phyloP scores from a whole-genome alignment of 371 early-diverging fungal genomes.

The Apophysomyces ossiformis region DNA sequence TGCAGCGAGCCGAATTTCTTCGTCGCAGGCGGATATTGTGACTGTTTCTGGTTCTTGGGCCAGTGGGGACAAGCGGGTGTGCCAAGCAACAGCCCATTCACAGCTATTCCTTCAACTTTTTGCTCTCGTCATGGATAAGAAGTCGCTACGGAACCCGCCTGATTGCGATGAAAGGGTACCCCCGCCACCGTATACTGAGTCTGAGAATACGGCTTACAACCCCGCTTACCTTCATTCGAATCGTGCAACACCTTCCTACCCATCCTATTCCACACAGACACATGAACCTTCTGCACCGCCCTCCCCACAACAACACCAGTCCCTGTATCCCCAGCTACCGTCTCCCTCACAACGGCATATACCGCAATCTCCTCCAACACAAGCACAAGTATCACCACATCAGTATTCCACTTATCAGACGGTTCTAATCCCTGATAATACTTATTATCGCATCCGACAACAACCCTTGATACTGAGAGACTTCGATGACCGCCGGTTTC shows the following conservation, averaged over 20 bases:
- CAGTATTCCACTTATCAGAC: conserved; percentile 18
- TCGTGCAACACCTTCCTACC: not conserved
- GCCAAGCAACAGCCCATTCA: not conserved
- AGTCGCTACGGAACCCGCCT: not conserved
- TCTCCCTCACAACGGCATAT: not conserved
- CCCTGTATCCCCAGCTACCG: conserved; percentile 7
- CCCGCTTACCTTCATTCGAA: conserved; percentile 16
- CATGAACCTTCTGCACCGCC: conserved; percentile 13
- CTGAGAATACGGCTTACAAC: conserved; percentile 22
- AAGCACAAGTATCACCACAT: not conserved
- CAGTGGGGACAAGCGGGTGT: not conserved
- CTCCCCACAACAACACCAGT: conserved; percentile 10
- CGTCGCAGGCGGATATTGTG: too few relatives aligned
- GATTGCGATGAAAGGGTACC: conserved; percentile 10
- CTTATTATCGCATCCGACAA: conserved; percentile 16
- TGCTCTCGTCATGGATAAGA: not conserved
- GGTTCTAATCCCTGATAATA: conserved; percentile 13
- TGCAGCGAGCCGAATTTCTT: too few relatives aligned
- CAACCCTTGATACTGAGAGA: not conserved
- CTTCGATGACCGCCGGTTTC: conserved; percentile 25
- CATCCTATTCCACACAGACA: conserved; percentile 7
- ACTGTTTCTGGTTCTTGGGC: too few relatives aligned
- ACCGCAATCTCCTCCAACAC: conserved; percentile 7
- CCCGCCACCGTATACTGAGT: conserved; percentile 26
- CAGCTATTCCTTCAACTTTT: not conserved